Conservation (phyloP, 306 rosid genomes). For the Castanospermum australe region DNA sequence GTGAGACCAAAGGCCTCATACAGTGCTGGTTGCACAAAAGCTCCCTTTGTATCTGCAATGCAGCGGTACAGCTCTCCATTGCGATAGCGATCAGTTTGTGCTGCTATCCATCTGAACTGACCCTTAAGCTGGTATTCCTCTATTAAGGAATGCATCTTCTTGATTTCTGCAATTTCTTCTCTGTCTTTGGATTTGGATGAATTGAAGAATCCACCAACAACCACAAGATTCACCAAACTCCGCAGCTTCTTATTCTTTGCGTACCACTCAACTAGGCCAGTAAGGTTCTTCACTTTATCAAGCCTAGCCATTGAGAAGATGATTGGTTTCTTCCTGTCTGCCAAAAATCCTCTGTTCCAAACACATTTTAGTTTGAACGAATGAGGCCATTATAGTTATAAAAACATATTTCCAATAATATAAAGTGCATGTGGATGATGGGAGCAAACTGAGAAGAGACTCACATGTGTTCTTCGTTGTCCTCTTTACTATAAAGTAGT, state of each 20-base stretch:
- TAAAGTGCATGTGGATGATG: background rate
- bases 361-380: conserved; percentile 11
- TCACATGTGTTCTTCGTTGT: conserved; percentile 52
- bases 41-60: conserved; percentile 83
- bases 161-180: conserved; percentile 85
- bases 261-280: conserved; percentile 87
- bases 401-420: background rate
- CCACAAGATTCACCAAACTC: conserved; percentile 71
- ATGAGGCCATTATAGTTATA: conserved; percentile 13
- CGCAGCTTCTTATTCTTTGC: conserved; percentile 73
- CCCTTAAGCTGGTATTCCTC: conserved; percentile 65
- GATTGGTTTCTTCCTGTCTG: conserved; percentile 82
- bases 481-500: conserved; percentile 41
- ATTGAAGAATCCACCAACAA: conserved; percentile 90
- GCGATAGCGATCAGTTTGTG: conserved; percentile 79
- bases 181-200: conserved; percentile 89
- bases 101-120: conserved; percentile 91
- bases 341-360: conserved; percentile 76
- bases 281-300: conserved; percentile 85
- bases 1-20: conserved; percentile 95
- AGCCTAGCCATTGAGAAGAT: conserved; percentile 95
- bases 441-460: background rate
- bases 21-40: conserved; percentile 94
- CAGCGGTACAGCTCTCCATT: conserved; percentile 82
- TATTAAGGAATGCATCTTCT: conserved; percentile 76